phyloP scores from a whole-genome alignment of 2,329 filamentous ascomycete species.

The Penicillium sp. region DNA sequence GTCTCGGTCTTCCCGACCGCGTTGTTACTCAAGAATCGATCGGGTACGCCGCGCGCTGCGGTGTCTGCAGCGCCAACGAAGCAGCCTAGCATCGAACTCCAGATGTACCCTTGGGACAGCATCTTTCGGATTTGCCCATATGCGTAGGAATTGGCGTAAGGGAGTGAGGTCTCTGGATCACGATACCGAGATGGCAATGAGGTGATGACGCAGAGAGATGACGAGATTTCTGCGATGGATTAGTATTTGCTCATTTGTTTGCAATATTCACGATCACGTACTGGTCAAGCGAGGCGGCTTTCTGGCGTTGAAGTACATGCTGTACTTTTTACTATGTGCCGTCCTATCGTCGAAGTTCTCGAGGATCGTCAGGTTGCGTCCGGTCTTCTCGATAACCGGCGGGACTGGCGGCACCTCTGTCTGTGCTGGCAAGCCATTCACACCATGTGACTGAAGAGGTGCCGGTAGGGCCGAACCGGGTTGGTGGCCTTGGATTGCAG shows the following conservation, averaged over 20 bases:
- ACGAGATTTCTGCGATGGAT: slow-evolving; percentile 40
- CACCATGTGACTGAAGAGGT: slow-evolving; percentile 9
- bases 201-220: slow-evolving; percentile 74
- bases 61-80: slow-evolving; percentile 68
- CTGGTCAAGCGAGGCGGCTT: slow-evolving; percentile 49
- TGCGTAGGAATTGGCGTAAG: slow-evolving; percentile 74
- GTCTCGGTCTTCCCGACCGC: not conserved
- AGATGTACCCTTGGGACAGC: slow-evolving; percentile 70
- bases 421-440: slow-evolving; percentile 21
- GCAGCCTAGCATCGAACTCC: slow-evolving; percentile 76
- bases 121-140: slow-evolving; percentile 76
- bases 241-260: slow-evolving; percentile 5
- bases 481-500: slow-evolving; percentile 3
- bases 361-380: slow-evolving; percentile 59
- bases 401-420: slow-evolving; percentile 31
- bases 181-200: slow-evolving; percentile 76
- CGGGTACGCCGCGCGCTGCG: slow-evolving; percentile 73
- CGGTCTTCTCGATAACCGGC: slow-evolving; percentile 50
- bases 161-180: slow-evolving; percentile 79
- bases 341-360: slow-evolving; percentile 57
- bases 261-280: slow-evolving; percentile 32
- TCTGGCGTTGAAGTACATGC: slow-evolving; percentile 56
- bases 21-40: slow-evolving; percentile 58
- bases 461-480: not conserved
- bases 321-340: slow-evolving; percentile 54